Percentiles rank a stretch among this genome's conserved stretches.
Evolutionary conservation across 768 basidiomycete genomes (phyloP).

Genomic region (Podaxis pistillaris): DNA sequence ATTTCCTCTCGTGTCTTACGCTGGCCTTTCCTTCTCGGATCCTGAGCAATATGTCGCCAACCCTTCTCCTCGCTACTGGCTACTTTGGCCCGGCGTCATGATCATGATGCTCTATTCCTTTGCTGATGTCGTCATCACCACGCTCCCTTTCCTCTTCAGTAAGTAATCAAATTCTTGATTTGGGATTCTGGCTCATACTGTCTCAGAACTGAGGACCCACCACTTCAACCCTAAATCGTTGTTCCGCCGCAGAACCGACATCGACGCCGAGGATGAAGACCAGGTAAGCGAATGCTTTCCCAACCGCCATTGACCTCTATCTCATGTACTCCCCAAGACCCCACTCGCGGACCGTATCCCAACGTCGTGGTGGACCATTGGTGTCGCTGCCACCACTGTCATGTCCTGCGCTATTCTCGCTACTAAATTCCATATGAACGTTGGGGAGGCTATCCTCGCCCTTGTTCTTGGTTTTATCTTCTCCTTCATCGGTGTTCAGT

Average conservation of each 20-base stretch:
- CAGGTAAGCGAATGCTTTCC: constrained; percentile 22
- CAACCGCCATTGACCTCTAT: background rate
- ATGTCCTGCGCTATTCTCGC: constrained; percentile 52
- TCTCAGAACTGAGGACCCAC: constrained; percentile 19
- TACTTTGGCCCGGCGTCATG: constrained; percentile 61
- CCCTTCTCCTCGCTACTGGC: constrained; percentile 60
- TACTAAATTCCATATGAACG: constrained; percentile 53
- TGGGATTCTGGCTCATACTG: constrained; percentile 3
- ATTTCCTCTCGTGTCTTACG: constrained; percentile 43
- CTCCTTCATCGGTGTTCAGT: constrained; percentile 67
- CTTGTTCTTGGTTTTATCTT: constrained; percentile 63
- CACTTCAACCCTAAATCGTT: constrained; percentile 28
- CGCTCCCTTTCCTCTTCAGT: constrained; percentile 35
- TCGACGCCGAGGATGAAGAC: constrained; percentile 44
- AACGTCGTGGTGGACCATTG: constrained; percentile 50
- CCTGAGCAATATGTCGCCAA: constrained; percentile 35
- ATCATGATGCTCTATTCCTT: constrained; percentile 63
- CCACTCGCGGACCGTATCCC: constrained; percentile 57
- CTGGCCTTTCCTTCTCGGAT: constrained; percentile 44
- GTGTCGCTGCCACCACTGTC: constrained; percentile 46
- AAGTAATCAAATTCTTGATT: constrained; percentile 8
- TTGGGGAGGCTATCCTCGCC: constrained; percentile 55
- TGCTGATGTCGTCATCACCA: constrained; percentile 45
- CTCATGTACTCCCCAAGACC: constrained; percentile 24
- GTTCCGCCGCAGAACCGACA: constrained; percentile 27